Evolutionary conservation across 352 stramenopile species (phyloP).

Genomic region (Phytopythium delawarense): DNA sequence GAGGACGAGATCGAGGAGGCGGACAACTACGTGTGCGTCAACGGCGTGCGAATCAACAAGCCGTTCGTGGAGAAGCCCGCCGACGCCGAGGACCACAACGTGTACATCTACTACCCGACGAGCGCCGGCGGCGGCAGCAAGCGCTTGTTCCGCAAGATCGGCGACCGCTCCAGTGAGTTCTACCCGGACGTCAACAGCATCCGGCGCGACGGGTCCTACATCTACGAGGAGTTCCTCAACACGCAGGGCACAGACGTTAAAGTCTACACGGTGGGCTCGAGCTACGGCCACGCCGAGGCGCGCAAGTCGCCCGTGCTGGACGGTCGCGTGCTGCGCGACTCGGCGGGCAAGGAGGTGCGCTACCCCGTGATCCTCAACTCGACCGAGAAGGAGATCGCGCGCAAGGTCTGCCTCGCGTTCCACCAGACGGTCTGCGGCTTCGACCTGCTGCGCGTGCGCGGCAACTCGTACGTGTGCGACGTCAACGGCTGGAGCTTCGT

Average conservation of each 20-base stretch:
- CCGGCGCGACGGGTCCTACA: slow-evolving; percentile 93
- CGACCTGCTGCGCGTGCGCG: slow-evolving; percentile 94
- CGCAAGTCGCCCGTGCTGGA: slow-evolving; percentile 98
- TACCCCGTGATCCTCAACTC: slow-evolving; percentile 99
- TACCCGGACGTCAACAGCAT: slow-evolving; percentile 97
- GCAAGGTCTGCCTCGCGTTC: slow-evolving; percentile 93
- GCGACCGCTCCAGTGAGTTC: slow-evolving; percentile 92
- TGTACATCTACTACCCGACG: slow-evolving; percentile 99
- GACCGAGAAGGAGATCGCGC: slow-evolving; percentile 98
- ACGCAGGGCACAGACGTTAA: slow-evolving; percentile 99
- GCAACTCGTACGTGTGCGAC: slow-evolving; percentile 97
- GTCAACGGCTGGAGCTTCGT: slow-evolving; percentile 99
- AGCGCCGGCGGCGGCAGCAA: slow-evolving; percentile 97
- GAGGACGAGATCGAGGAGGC: slow-evolving; percentile 69
- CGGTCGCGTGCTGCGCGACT: slow-evolving; percentile 91
- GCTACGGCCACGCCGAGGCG: slow-evolving; percentile 99
- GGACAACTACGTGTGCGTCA: slow-evolving; percentile 88
- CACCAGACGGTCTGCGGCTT: slow-evolving; percentile 99
- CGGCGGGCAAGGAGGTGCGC: slow-evolving; percentile 96
- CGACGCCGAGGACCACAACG: slow-evolving; percentile 99
- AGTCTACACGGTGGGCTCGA: slow-evolving; percentile 97
- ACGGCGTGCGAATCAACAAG: slow-evolving; percentile 97
- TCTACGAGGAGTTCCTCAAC: slow-evolving; percentile 99
- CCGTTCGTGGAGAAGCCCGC: slow-evolving; percentile 99
- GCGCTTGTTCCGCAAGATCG: slow-evolving; percentile 98